These are phyloP conservation scores for Penicillium subrubescens DNA, from an alignment of 495 filamentous ascomycete genomes.

Conservation along the genomic window DNA sequence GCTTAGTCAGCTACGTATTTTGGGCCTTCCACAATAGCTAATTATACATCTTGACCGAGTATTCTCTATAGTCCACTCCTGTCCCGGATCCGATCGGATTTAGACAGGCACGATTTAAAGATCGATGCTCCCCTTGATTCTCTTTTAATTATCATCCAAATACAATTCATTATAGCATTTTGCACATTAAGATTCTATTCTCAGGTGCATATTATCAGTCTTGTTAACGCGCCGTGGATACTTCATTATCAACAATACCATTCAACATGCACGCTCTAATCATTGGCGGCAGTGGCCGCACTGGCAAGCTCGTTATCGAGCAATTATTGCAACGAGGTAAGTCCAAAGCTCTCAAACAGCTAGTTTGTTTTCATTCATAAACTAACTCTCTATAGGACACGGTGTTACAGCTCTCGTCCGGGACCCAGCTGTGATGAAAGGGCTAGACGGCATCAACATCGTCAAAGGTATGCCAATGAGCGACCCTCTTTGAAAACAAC, in stretches of 20 bases:
- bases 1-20: no score
- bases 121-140: neutral
- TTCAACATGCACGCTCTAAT: constrained; percentile 41
- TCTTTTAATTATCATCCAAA: neutral
- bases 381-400: constrained; percentile 12
- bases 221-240: neutral
- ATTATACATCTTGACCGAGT: no score
- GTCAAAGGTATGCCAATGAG: constrained; percentile 24
- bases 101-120: no score
- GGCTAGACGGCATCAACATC: constrained; percentile 12
- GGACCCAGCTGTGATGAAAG: constrained; percentile 18
- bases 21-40: no score
- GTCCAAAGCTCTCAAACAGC: neutral
- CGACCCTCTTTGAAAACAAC: neutral
- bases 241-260: neutral
- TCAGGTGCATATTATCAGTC: neutral
- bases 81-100: no score
- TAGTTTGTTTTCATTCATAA: neutral
- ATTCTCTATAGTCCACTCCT: no score
- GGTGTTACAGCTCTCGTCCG: constrained; percentile 27
- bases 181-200: no score
- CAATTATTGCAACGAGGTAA: constrained; percentile 33
- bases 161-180: neutral
- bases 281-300: constrained; percentile 46
- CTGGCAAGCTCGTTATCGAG: constrained; percentile 42